phyloP scores from a whole-genome alignment of 345 rosid genomes.

The Streptanthus diversifolius region DNA sequence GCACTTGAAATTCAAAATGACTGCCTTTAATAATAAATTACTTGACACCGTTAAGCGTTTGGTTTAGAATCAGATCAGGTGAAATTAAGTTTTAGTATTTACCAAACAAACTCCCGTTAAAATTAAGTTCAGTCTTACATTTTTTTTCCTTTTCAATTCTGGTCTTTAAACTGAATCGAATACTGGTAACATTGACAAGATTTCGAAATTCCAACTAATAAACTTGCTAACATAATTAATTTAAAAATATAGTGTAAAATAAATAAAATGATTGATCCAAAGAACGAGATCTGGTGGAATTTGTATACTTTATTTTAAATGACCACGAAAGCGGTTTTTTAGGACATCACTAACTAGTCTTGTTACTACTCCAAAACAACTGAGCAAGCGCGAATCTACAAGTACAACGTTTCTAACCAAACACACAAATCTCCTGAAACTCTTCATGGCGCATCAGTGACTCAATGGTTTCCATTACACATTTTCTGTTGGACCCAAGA shows the following conservation, averaged over 20 bases:
- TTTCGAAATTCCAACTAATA: background rate
- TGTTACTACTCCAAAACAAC: slow-evolving; percentile 57
- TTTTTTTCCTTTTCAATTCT: too few species aligned
- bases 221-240: background rate
- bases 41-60: too few species aligned
- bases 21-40: background rate
- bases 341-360: slow-evolving; percentile 41
- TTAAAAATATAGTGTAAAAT: background rate
- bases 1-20: background rate
- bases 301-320: background rate
- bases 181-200: too few species aligned
- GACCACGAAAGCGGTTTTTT: slow-evolving; percentile 18
- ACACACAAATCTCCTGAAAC: slow-evolving; percentile 49
- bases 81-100: background rate
- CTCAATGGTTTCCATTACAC: background rate
- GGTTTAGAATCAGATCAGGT: too few species aligned
- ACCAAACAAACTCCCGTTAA: too few species aligned
- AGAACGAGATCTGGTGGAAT: background rate
- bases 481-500: background rate
- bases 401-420: slow-evolving; percentile 64
- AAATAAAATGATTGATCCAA: background rate
- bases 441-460: background rate
- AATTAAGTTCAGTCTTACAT: too few species aligned
- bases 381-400: slow-evolving; percentile 71
- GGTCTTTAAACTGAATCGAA: too few species aligned